Percentiles rank a stretch among this genome's conserved stretches.
These are phyloP conservation scores for Dothistroma septosporum DNA, from an alignment of 2,329 filamentous ascomycete genomes.

Conservation along the genomic window DNA sequence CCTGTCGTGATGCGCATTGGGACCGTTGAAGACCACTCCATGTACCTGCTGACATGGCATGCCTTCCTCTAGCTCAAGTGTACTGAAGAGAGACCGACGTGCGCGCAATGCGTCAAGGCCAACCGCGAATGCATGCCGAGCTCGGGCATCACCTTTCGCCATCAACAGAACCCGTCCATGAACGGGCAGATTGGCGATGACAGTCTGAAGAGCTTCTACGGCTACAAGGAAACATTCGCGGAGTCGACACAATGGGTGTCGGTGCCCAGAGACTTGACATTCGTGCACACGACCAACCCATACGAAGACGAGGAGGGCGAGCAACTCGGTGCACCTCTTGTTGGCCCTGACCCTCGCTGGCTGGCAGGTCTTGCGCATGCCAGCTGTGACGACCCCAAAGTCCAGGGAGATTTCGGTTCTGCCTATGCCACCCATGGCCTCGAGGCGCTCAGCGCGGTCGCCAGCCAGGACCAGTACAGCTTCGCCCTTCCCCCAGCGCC, in stretches of 20 bases:
- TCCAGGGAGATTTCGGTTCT: conserved; percentile 8
- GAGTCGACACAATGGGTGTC: conserved; percentile 60
- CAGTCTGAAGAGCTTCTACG: conserved; percentile 58
- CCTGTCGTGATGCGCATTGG: not conserved
- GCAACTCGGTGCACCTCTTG: conserved; percentile 1
- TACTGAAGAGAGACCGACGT: conserved; percentile 58
- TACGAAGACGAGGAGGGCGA: conserved; percentile 47
- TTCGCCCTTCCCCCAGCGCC: conserved; percentile 31
- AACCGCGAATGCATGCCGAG: conserved; percentile 58
- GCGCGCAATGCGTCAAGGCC: conserved; percentile 59
- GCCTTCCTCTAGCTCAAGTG: conserved; percentile 53
- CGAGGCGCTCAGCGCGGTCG: conserved; percentile 53
- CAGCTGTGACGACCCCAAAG: not conserved
- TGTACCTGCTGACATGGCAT: conserved; percentile 5
- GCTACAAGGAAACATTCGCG: conserved; percentile 62
- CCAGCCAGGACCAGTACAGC: conserved; percentile 41
- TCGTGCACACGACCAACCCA: conserved; percentile 59
- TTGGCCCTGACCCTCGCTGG: not conserved
- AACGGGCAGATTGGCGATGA: conserved; percentile 48
- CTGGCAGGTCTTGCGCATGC: not conserved
- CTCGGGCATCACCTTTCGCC: conserved; percentile 62
- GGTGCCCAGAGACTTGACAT: conserved; percentile 58
- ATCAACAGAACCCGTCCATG: conserved; percentile 67
- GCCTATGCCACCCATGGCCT: conserved; percentile 46
- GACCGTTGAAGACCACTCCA: not conserved